phyloP scores from a whole-genome alignment of 352 stramenopile species.

The Pythium rhizo-oryzae region DNA sequence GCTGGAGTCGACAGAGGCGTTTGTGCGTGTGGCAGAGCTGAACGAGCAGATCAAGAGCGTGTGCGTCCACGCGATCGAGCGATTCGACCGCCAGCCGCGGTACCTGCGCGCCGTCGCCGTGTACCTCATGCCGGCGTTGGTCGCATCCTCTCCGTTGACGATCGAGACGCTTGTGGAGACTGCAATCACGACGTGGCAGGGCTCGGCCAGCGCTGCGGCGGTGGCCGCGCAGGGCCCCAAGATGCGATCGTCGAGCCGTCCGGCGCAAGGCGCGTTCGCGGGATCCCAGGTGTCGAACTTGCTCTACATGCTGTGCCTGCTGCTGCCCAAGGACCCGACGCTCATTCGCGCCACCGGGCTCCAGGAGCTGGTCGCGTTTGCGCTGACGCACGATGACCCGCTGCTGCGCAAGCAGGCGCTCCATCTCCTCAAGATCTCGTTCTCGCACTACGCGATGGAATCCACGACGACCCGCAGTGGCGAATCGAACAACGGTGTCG shows the following conservation, averaged over 20 bases:
- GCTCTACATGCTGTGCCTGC: slow-evolving; percentile 62
- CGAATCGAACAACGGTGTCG: slow-evolving; percentile 1
- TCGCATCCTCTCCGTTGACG: slow-evolving; percentile 24
- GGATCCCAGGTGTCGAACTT: slow-evolving; percentile 44
- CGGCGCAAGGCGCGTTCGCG: slow-evolving; percentile 16
- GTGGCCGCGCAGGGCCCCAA: slow-evolving; percentile 1
- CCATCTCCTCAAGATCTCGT: slow-evolving; percentile 65
- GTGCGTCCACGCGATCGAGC: slow-evolving; percentile 42
- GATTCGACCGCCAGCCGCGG: slow-evolving; percentile 42
- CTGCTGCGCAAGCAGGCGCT: slow-evolving; percentile 73
- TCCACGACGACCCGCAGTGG: slow-evolving; percentile 11
- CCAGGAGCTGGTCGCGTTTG: slow-evolving; percentile 55
- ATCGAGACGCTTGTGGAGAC: slow-evolving; percentile 23
- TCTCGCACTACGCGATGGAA: slow-evolving; percentile 49
- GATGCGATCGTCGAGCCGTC: slow-evolving; percentile 19
- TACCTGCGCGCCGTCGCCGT: slow-evolving; percentile 52
- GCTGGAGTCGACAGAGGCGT: slow-evolving; percentile 18
- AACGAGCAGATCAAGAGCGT: slow-evolving; percentile 31
- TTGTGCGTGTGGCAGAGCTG: slow-evolving; percentile 21
- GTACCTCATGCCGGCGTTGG: slow-evolving; percentile 48
- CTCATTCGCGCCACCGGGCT: slow-evolving; percentile 42
- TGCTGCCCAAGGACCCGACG: slow-evolving; percentile 50
- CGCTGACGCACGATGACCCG: slow-evolving; percentile 52
- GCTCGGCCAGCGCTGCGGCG: slow-evolving; percentile 17
- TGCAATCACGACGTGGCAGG: slow-evolving; percentile 24